Evolutionary conservation across 2,329 filamentous ascomycete genomes (phyloP), one percentile per base, ranked within the genome.

Genomic region (Colletotrichum lentis): DNA sequence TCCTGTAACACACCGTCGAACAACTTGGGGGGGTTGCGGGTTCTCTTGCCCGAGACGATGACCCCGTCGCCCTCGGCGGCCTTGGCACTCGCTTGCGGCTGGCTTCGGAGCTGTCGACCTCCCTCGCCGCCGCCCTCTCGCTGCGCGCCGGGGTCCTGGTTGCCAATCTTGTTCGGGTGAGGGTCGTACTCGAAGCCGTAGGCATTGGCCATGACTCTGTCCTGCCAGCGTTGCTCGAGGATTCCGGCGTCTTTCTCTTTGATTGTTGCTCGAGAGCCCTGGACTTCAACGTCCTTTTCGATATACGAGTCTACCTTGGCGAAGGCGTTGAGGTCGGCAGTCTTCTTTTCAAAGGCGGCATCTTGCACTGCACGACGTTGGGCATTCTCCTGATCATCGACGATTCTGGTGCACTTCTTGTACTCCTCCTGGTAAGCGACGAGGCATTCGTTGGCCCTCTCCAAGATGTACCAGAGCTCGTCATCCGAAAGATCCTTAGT

Each of bases 131-230:
- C 79, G 31, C 86, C 86, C 49, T 92, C 78, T 44, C 81, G 78
- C 71, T 89, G 86, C 11, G 80, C 82, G 43, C 85, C 78, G 0
- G 86, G 86, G 67, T 89, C 86, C 73, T 90, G 88, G 43, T 81
- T 80, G 22, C 87, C 86, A 67, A 89, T 81, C 75, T 86, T 86
- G 68, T 82, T 83, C 2, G 84, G 82, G 59, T 87, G 84, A 11
- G 84, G 81, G 71, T 89, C 87, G 71, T 89, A 87, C 68, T 88
- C 85, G 72, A 89, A 89, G 18, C 85, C 84, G 72, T 89, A 90
- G 1, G 83, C 81, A 69, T 85, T 81, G 8, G 88, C 86, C 82
- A 87, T 85, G 69, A 88, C 80, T 63, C 81, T 81, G 76, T 89
- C 86, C 73, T 90, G 84, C 68, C 68, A 71, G 14, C 70, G 68